phyloP scores from a whole-genome alignment of 768 basidiomycete genomes.

The Galerina sulciceps region DNA sequence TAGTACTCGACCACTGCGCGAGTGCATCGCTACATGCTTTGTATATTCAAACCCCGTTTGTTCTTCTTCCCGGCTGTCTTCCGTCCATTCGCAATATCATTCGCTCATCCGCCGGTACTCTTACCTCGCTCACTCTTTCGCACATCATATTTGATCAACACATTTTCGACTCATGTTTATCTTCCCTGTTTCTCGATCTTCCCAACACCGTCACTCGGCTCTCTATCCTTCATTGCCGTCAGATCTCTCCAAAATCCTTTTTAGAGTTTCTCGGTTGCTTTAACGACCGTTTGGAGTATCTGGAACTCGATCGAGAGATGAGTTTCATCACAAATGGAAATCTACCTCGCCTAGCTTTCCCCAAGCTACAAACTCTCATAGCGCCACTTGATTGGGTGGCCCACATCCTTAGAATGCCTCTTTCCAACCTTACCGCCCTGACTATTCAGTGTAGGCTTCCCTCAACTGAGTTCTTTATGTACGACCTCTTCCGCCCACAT shows the following conservation, averaged over 20 bases:
- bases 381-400: slow-evolving; percentile 12
- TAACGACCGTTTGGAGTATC: slow-evolving; percentile 6
- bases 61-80: slow-evolving; percentile 10
- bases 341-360: not conserved
- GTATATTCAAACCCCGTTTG: slow-evolving; percentile 14
- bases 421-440: slow-evolving; percentile 1
- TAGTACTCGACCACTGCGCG: not conserved
- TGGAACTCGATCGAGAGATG: slow-evolving; percentile 7
- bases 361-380: not conserved
- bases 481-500: slow-evolving; percentile 1
- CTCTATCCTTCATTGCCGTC: slow-evolving; percentile 1
- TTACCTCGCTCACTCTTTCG: slow-evolving; percentile 9
- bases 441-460: slow-evolving; percentile 1
- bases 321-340: not conserved
- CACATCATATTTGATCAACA: slow-evolving; percentile 9
- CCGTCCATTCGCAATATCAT: slow-evolving; percentile 4
- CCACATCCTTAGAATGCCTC: not conserved
- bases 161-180: slow-evolving; percentile 4
- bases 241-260: not conserved
- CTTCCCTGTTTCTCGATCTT: not conserved
- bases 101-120: slow-evolving; percentile 4
- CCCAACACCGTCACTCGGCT: slow-evolving; percentile 5
- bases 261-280: slow-evolving; percentile 3
- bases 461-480: not conserved
- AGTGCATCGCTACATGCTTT: not conserved